phyloP scores from a whole-genome alignment of 2,329 filamentous ascomycete genomes.

The Ustulina deusta region DNA sequence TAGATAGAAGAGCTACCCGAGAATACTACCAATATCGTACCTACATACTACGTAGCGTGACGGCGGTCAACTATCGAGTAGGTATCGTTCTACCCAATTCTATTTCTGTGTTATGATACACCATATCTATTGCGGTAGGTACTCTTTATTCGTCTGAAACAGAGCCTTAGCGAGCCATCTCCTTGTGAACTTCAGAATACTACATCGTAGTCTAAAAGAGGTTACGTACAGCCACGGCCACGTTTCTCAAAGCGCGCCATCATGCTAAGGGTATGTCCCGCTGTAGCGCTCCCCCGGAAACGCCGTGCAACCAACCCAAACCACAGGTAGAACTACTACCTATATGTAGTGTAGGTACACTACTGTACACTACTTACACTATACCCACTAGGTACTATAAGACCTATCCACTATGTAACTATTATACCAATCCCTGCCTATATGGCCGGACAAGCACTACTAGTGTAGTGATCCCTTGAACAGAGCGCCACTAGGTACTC shows the following conservation, averaged over 20 bases:
- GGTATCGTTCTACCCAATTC: constrained; percentile 11
- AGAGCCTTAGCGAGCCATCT: constrained; percentile 11
- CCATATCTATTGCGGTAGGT: neutral
- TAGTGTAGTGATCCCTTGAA: constrained; percentile 7
- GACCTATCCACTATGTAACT: too few species aligned
- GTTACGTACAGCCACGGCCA: constrained; percentile 26
- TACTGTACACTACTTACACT: neutral
- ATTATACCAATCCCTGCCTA: too few species aligned
- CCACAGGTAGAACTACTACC: constrained; percentile 1
- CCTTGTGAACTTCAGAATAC: neutral
- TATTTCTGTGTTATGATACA: neutral
- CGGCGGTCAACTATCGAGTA: constrained; percentile 18
- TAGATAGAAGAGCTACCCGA: constrained; percentile 27
- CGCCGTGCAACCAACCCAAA: constrained; percentile 29
- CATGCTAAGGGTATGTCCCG: constrained; percentile 22
- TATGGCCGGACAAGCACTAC: neutral
- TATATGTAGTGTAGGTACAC: neutral
- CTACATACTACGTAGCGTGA: constrained; percentile 1
- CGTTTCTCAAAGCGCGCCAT: constrained; percentile 33
- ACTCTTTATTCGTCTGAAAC: constrained; percentile 17
- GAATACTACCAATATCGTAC: constrained; percentile 31
- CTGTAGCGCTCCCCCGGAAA: constrained; percentile 20
- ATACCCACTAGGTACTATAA: neutral
- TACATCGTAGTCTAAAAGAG: neutral
- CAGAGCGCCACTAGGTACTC: neutral